Evolutionary conservation across 257 asterid genomes (phyloP), one percentile per base, ranked within the genome.

Genomic region (Lithospermum erythrorhizon): DNA sequence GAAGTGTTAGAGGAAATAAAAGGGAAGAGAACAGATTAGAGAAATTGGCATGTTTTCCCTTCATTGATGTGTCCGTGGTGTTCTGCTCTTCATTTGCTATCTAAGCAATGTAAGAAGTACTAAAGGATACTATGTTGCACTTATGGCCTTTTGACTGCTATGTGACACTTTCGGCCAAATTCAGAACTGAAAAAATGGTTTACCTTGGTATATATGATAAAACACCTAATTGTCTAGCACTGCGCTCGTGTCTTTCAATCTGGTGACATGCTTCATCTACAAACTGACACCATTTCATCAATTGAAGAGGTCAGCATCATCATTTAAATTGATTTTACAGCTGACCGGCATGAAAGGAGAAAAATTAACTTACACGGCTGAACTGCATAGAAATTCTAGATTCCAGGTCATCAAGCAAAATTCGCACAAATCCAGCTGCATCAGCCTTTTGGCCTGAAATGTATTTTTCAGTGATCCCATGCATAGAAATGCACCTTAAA

Each of bases 181-280:
- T 18, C 49, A 3, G 4, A 14, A 41, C 18, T 10, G 54, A 17
- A 21, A 52, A 52, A 7, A 17, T 21, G 65, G 53, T 61, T 76
- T 84, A 93, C 99, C 94, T 86, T 62, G 94, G 87, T 66, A 93
- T 89, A 69, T 78, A 93, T 41, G 95, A 76, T 81, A 93, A 79
- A 56, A 89, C 91, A 71, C 99, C 99, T 19, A 73, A 65, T 75
- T 86, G 95, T 72, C 94, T 78, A 25, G 89, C 87, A 76, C 79
- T 93, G 64, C 88, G 70, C 61, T 86, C 99, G 73, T 82, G 82
- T 75, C 86, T 86, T 78, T 86, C 99, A 49, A 93, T 89, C 72
- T 93, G 99, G 74, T 84, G 97, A 80, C 99, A 93, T 67, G 95
- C 87, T 70, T 89, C 99, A 62, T 93, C 99, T 58, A 93, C 99